A percentile compares a stretch with the other conserved stretches of the same genome.
Conservation (phyloP, 2,329 filamentous ascomycete genomes). For the Microdochium nivale region DNA sequence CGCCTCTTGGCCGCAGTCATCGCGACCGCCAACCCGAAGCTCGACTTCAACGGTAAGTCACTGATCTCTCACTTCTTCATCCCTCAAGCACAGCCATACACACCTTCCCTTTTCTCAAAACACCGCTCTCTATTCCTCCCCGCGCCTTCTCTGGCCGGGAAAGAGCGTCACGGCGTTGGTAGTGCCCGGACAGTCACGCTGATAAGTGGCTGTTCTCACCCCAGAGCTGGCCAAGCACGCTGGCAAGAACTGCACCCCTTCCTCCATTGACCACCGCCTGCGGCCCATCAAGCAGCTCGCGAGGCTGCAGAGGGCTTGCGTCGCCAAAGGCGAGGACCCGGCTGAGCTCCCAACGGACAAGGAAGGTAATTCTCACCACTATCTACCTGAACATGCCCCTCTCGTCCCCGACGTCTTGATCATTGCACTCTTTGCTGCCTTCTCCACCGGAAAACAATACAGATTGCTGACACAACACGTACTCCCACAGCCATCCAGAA, state of each 20-base stretch:
- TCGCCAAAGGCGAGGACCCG: slow-evolving; percentile 21
- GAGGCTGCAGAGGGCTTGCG: slow-evolving; percentile 21
- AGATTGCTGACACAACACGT: not conserved
- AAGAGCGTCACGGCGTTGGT: no score
- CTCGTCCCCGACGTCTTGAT: not conserved
- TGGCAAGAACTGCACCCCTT: slow-evolving; percentile 22
- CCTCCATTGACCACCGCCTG: slow-evolving; percentile 27
- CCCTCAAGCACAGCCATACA: not conserved
- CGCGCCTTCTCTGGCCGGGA: no score
- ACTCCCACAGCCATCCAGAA: slow-evolving; percentile 42
- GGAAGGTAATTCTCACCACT: slow-evolving; percentile 24
- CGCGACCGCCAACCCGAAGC: slow-evolving; percentile 42
- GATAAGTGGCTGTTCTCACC: not conserved
- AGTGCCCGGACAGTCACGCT: not conserved
- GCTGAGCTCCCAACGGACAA: slow-evolving; percentile 22
- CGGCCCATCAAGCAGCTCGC: slow-evolving; percentile 28
- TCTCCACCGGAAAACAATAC: not conserved
- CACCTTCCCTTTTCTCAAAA: not conserved
- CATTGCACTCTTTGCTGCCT: not conserved
- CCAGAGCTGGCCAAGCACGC: slow-evolving; percentile 14
- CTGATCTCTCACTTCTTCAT: not conserved
- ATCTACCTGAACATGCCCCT: not conserved
- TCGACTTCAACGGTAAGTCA: slow-evolving; percentile 53
- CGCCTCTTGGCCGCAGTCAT: slow-evolving; percentile 54
- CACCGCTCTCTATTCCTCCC: no score